phyloP scores from a whole-genome alignment of 352 stramenopile genomes.

The Phytophthora sansomeana region DNA sequence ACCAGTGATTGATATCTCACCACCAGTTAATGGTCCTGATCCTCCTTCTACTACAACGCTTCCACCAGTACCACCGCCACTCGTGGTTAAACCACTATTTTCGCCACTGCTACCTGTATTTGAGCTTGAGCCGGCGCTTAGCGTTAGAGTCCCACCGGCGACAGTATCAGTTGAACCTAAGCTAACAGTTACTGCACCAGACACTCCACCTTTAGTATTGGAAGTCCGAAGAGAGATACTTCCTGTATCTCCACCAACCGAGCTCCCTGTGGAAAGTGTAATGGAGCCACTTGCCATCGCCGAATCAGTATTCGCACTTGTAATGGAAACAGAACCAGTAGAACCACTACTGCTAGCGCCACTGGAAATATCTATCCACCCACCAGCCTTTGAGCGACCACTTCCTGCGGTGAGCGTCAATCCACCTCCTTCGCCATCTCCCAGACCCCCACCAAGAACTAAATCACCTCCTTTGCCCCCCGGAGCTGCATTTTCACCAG shows the following conservation, averaged over 20 bases:
- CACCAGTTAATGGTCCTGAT: slow-evolving; percentile 22
- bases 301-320: slow-evolving; percentile 32
- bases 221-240: slow-evolving; percentile 42
- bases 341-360: slow-evolving; percentile 26
- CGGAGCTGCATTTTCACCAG: slow-evolving; percentile 25
- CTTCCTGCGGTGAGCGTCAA: slow-evolving; percentile 30
- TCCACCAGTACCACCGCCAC: slow-evolving; percentile 34
- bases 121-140: slow-evolving; percentile 37
- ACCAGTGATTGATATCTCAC: slow-evolving; percentile 38
- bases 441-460: slow-evolving; percentile 23
- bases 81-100: slow-evolving; percentile 20
- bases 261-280: slow-evolving; percentile 38
- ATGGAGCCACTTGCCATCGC: slow-evolving; percentile 40
- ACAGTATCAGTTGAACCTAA: slow-evolving; percentile 36
- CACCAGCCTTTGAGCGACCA: slow-evolving; percentile 23
- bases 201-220: slow-evolving; percentile 34
- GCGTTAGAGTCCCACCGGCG: slow-evolving; percentile 31
- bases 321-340: slow-evolving; percentile 38
- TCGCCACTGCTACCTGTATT: slow-evolving; percentile 33
- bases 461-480: slow-evolving; percentile 25
- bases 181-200: slow-evolving; percentile 39
- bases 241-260: slow-evolving; percentile 38
- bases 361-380: slow-evolving; percentile 32
- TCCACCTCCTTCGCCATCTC: slow-evolving; percentile 22
- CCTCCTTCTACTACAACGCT: slow-evolving; percentile 32